Conservation (phyloP, 495 filamentous ascomycete genomes). For the Chaetomium tenue region DNA sequence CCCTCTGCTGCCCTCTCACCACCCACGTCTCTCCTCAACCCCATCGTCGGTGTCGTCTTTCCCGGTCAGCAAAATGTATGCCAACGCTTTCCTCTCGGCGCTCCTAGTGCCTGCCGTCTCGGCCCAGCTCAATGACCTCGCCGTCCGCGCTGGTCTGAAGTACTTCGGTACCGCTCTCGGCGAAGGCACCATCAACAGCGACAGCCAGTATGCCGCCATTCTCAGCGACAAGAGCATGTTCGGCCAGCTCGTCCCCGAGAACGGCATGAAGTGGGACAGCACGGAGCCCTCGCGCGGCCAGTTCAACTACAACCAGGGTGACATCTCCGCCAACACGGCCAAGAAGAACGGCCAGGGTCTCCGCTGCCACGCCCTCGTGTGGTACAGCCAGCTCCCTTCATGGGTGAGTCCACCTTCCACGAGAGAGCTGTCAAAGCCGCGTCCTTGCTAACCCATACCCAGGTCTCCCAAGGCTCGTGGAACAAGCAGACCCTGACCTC, state of each 20-base stretch:
- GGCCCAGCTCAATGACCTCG: conserved; percentile 51
- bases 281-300: conserved; percentile 40
- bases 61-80: conserved; percentile 23
- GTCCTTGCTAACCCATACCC: not conserved
- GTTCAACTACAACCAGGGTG: conserved; percentile 53
- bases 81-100: conserved; percentile 27
- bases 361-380: conserved; percentile 62
- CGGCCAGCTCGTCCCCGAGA: conserved; percentile 59
- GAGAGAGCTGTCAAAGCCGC: not conserved
- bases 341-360: conserved; percentile 54
- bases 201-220: conserved; percentile 50
- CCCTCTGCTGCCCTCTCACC: not conserved
- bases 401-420: conserved; percentile 41
- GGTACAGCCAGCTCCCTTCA: conserved; percentile 58
- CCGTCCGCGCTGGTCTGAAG: conserved; percentile 49
- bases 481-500: conserved; percentile 51
- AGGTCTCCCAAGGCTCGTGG: conserved; percentile 51
- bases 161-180: conserved; percentile 63
- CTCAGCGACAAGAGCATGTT: conserved; percentile 54
- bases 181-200: conserved; percentile 49
- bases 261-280: conserved; percentile 56
- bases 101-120: conserved; percentile 36
- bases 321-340: conserved; percentile 52
- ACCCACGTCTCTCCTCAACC: not conserved
- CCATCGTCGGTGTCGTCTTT: not conserved